Conservation (phyloP, 768 basidiomycete genomes). For the Multifurca ochricompacta region DNA sequence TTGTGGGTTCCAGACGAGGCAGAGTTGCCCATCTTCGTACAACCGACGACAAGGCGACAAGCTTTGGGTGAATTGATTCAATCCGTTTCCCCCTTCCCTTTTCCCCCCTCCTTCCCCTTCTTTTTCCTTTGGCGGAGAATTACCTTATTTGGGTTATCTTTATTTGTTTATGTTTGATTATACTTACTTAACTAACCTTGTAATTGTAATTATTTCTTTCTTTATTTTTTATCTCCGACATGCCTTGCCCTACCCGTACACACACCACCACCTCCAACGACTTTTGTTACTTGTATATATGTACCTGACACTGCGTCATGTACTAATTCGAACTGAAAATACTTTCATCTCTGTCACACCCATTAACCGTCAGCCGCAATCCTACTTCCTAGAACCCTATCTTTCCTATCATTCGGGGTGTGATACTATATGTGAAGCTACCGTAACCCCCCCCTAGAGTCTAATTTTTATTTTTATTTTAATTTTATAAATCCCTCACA, state of each 20-base stretch:
- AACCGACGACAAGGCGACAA: conserved; percentile 4
- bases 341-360: no score
- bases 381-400: no score
- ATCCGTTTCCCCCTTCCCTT: neutral
- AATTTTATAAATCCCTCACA: no score
- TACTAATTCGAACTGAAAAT: no score
- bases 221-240: no score
- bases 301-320: no score
- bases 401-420: neutral
- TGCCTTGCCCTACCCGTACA: no score
- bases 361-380: no score
- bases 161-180: neutral
- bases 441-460: neutral
- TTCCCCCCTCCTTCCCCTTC: neutral
- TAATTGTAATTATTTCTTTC: no score
- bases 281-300: no score
- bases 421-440: neutral
- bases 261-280: no score
- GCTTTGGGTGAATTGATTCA: neutral
- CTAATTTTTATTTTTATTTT: neutral
- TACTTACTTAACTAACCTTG: neutral
- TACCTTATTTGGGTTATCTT: neutral
- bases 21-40: conserved; percentile 17
- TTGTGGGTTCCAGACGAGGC: conserved; percentile 15
- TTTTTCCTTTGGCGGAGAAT: neutral